Evolutionary conservation across 768 basidiomycete genomes (phyloP).

Genomic region (Russula emetica): DNA sequence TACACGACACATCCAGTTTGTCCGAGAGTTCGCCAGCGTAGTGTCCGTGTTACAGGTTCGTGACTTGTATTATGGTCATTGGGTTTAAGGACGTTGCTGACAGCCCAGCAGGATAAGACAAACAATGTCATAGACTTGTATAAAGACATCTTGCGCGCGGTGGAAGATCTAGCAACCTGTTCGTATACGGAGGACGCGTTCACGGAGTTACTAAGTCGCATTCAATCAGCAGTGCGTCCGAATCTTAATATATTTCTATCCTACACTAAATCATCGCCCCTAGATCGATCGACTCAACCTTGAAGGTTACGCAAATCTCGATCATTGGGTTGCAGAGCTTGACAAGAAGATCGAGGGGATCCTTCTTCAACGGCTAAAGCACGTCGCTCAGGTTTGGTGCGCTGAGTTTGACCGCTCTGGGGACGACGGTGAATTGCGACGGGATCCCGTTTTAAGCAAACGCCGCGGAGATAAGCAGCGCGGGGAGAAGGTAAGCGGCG

Average conservation of each 20-base stretch:
- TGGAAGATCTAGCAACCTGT: slow-evolving; percentile 87
- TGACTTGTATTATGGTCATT: background rate
- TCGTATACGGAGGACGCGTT: slow-evolving; percentile 83
- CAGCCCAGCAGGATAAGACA: slow-evolving; percentile 71
- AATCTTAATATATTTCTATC: background rate
- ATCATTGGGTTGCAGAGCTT: slow-evolving; percentile 52
- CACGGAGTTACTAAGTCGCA: slow-evolving; percentile 63
- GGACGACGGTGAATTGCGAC: slow-evolving; percentile 64
- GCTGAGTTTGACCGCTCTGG: slow-evolving; percentile 67
- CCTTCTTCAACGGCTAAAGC: slow-evolving; percentile 65
- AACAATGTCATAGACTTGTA: slow-evolving; percentile 90
- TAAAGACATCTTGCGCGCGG: slow-evolving; percentile 74
- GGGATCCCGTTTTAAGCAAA: slow-evolving; percentile 54
- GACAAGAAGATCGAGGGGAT: slow-evolving; percentile 78
- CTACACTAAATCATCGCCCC: background rate
- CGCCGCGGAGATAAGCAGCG: slow-evolving; percentile 63
- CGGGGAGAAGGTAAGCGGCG: slow-evolving; percentile 64
- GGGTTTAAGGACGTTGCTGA: slow-evolving; percentile 2
- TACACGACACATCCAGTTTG: slow-evolving; percentile 88
- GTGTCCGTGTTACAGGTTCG: slow-evolving; percentile 84
- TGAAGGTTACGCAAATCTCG: slow-evolving; percentile 82
- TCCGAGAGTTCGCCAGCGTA: slow-evolving; percentile 90
- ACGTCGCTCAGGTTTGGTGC: slow-evolving; percentile 85
- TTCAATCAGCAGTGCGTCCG: slow-evolving; percentile 75
- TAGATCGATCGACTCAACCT: slow-evolving; percentile 92